Evolutionary conservation across 2,329 filamentous ascomycete species (phyloP), one percentile per base, ranked within the genome.

Genomic region (Knufia fluminis): DNA sequence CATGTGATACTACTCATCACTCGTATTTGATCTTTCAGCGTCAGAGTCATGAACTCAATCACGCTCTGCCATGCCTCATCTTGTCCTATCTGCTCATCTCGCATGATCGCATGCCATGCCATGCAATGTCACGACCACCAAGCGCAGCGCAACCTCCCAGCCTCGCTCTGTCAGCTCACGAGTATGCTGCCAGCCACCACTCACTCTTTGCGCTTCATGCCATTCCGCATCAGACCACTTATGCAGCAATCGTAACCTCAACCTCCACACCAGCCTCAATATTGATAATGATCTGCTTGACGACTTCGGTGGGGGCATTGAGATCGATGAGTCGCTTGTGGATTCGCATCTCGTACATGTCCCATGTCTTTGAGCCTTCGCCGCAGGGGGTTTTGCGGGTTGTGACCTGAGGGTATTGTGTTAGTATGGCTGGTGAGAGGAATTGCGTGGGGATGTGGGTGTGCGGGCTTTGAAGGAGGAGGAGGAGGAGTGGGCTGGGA

Each of bases 351-450:
- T 98, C 91, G 75, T 79, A 98, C 73, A 80, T 83, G 73, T 97
- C 92, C 92, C 92, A 98, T 69, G 92, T 98, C 88, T 98, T 98
- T 75, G 86, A 94, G 77, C 92, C 92, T 83, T 98, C 92, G 86
- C 92, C 92, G 77, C 86, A 92, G 72, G 92, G 92, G 60, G 92
- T 97, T 86, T 98, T 98, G 69, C 92, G 86, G 79, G 92, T 95
- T 71, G 86, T 88, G 79, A 95, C 82, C 49, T 51, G 33, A 12
- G 26, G 12, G 26, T 6, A 28, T 28, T n/a, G 26, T 6, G 26
- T 28, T 28, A 28, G 26, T 12, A n/a, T n/a, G n/a, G n/a, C n/a
- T n/a, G n/a, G n/a, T n/a, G n/a, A n/a, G n/a, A n/a, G n/a, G n/a
- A n/a, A n/a, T n/a, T n/a, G n/a, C n/a, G n/a, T n/a, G n/a, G n/a